phyloP scores from a whole-genome alignment of 2,329 filamentous ascomycete species.

The Thermochaetoides dissita region DNA sequence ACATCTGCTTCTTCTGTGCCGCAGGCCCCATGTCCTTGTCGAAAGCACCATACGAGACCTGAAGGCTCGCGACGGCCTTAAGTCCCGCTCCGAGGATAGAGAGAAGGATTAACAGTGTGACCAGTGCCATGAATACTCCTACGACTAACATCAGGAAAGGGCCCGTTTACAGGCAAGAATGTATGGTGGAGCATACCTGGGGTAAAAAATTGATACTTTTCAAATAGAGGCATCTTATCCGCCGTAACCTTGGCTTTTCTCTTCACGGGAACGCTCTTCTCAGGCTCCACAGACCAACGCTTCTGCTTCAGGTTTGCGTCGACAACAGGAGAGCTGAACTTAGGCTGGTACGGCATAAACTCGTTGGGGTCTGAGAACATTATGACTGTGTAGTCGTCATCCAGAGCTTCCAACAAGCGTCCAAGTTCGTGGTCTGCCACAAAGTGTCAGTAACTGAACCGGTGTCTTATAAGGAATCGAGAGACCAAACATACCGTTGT shows the following conservation, averaged over 20 bases:
- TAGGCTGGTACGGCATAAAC: slow-evolving; percentile 46
- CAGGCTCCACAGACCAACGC: slow-evolving; percentile 32
- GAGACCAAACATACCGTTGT: slow-evolving; percentile 29
- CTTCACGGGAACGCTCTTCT: slow-evolving; percentile 10
- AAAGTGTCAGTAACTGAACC: slow-evolving; percentile 5
- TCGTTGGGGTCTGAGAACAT: slow-evolving; percentile 52
- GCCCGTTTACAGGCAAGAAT: background rate
- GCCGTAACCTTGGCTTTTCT: slow-evolving; percentile 26
- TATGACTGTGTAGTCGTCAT: slow-evolving; percentile 56
- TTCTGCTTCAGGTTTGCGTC: slow-evolving; percentile 55
- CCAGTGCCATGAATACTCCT: slow-evolving; percentile 82
- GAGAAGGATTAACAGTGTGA: slow-evolving; percentile 57
- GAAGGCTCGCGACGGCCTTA: slow-evolving; percentile 59
- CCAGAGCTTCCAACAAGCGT: slow-evolving; percentile 28
- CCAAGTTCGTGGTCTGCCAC: slow-evolving; percentile 37
- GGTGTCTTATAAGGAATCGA: background rate
- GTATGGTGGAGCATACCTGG: slow-evolving; percentile 45
- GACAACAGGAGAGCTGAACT: slow-evolving; percentile 42
- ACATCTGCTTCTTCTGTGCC: slow-evolving; percentile 59
- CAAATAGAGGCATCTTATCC: slow-evolving; percentile 50
- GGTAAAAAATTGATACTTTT: slow-evolving; percentile 89
- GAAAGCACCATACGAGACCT: slow-evolving; percentile 89
- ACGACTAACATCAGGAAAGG: slow-evolving; percentile 7
- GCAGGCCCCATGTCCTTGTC: slow-evolving; percentile 90
- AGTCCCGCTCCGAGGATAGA: slow-evolving; percentile 68